Conservation (phyloP, 2,329 filamentous ascomycete genomes). For the Hypoxylon sp. region DNA sequence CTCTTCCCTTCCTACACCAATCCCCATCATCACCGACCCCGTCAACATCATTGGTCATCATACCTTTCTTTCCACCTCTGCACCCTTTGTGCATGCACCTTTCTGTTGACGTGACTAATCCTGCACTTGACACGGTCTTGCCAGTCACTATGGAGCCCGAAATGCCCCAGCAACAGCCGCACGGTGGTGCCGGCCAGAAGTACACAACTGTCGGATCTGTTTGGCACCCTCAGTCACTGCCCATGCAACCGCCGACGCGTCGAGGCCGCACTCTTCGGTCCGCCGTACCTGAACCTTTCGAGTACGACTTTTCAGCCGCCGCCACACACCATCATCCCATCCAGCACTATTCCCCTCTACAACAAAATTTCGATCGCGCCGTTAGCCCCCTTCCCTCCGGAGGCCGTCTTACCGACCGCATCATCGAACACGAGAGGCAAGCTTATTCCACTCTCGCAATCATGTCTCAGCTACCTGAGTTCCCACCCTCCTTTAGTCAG, state of each 20-base stretch:
- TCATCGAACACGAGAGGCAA: constrained; percentile 22
- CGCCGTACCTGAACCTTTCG: constrained; percentile 55
- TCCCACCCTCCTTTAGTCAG: constrained; percentile 48
- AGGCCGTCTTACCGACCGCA: constrained; percentile 7
- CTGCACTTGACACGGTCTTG: background rate
- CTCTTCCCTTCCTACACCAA: constrained; percentile 6
- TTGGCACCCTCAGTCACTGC: constrained; percentile 64
- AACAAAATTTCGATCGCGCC: constrained; percentile 69
- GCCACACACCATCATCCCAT: constrained; percentile 45
- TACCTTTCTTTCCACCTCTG: constrained; percentile 9
- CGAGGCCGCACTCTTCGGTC: constrained; percentile 64
- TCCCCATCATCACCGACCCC: constrained; percentile 3
- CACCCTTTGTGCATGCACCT: background rate
- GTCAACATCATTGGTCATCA: constrained; percentile 7
- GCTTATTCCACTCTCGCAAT: background rate
- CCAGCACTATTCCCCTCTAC: constrained; percentile 66
- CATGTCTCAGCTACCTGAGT: constrained; percentile 18
- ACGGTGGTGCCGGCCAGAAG: constrained; percentile 46
- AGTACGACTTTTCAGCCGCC: constrained; percentile 44
- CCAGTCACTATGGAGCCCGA: constrained; percentile 31
- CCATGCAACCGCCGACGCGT: constrained; percentile 66
- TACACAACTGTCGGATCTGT: constrained; percentile 72
- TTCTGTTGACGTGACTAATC: constrained; percentile 9
- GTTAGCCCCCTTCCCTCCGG: constrained; percentile 57
- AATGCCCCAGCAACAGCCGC: constrained; percentile 9